These are phyloP conservation scores for Solanum bulbocastanum DNA, from an alignment of 257 asterid genomes.

Conservation along the genomic window DNA sequence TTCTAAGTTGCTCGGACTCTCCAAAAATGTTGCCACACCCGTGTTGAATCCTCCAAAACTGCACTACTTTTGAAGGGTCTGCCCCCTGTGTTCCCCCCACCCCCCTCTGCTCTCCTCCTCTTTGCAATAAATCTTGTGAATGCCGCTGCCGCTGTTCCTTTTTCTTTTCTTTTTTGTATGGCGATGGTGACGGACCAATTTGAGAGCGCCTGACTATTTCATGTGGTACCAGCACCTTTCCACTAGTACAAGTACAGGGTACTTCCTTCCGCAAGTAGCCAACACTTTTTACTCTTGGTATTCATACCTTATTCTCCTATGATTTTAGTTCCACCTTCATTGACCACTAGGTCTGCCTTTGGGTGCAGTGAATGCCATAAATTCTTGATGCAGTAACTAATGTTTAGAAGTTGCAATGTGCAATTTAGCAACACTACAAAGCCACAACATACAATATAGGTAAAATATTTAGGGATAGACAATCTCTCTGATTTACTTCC, in stretches of 20 bases:
- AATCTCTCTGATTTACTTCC: neutral
- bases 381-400: neutral
- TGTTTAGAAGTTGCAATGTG: neutral
- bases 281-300: neutral
- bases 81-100: neutral
- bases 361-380: neutral
- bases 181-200: neutral
- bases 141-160: neutral
- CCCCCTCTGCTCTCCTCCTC: neutral
- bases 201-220: neutral
- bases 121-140: neutral
- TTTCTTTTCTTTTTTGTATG: neutral
- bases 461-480: neutral
- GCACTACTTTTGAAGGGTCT: neutral
- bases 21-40: neutral
- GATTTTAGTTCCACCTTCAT: neutral
- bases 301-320: neutral
- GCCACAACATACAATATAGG: neutral
- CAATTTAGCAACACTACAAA: neutral
- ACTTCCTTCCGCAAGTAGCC: neutral
- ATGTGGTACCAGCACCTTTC: neutral
- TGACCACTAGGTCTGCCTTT: neutral
- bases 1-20: neutral
- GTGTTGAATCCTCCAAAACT: neutral
- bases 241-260: neutral